Percentiles rank a stretch among this genome's conserved stretches.
Conservation (phyloP, 768 basidiomycete genomes). For the Serendipita sp. region DNA sequence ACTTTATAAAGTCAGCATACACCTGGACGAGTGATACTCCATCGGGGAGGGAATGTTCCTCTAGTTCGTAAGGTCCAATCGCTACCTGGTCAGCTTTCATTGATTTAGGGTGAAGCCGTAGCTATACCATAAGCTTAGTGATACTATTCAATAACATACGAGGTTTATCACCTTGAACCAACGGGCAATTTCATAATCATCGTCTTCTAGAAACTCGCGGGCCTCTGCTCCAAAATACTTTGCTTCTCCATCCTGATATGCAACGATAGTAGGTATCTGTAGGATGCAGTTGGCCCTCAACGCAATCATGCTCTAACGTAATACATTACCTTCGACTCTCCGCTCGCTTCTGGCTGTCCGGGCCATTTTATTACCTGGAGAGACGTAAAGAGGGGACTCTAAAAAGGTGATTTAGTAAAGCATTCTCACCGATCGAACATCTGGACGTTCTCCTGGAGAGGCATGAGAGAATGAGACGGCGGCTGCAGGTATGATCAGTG, state of each 20-base stretch:
- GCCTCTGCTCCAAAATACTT: constrained; percentile 6
- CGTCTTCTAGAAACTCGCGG: background rate
- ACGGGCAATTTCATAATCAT: background rate
- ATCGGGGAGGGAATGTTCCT: background rate
- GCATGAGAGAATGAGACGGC: too few relatives aligned
- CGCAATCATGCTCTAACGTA: too few relatives aligned
- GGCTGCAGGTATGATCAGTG: too few relatives aligned
- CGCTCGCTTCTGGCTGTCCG: constrained; percentile 3
- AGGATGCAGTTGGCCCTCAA: background rate
- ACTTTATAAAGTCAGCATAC: constrained; percentile 6
- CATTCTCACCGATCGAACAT: too few relatives aligned
- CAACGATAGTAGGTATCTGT: constrained; percentile 2
- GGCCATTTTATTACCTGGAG: constrained; percentile 4
- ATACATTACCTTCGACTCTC: background rate
- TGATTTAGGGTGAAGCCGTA: background rate
- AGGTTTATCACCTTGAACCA: constrained; percentile 6
- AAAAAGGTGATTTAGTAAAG: too few relatives aligned
- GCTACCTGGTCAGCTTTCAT: background rate
- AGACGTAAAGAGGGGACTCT: too few relatives aligned
- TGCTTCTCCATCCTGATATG: background rate
- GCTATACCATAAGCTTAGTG: background rate
- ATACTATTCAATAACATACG: background rate
- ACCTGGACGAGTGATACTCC: background rate
- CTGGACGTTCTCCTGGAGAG: too few relatives aligned
- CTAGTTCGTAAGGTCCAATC: background rate